Base-by-base conservation (phyloP, 2,329 filamentous ascomycete genomes). In the Blastomyces percursus region DNA sequence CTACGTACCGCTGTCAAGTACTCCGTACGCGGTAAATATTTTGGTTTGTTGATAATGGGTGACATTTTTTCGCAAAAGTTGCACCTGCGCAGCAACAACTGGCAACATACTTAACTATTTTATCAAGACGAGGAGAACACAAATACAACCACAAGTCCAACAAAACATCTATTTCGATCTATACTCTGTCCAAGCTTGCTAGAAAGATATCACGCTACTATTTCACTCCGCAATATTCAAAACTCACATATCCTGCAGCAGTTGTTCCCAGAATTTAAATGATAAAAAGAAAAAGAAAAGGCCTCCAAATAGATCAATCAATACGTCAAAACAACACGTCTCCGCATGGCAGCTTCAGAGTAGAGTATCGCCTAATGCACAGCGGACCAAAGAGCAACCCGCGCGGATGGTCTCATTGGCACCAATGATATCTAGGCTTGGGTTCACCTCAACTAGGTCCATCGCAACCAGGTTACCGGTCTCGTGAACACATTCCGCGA, bases 351-450 rank as follows among this genome's bases (percentile, higher is more conserved):
- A 54, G 60, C 48, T 59, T 79, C 78, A 96, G 72, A 97, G 78
- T 70, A 97, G 78, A 59, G 90, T 95, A 80, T 99, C 94, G 24
- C 94, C 94, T 67, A 97, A 79, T 5, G 91, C 93, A 73, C 93
- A 96, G 63, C 94, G 82, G 59, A 97, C 91, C 68, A 99, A 81
- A 51, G 90, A 96, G 75, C 91, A 94, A 6, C 93, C 94, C 2
- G 93, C 91, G 60, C 93, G 80, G 63, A 97, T 88, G 0, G 94
- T 99, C 78, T 96, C 91, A 62, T 84, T 82, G 1, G 90, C 91
- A 6, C 89, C 91, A 64, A 81, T 82, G 1, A 82, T 77, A 55
- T 87, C 87, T 63, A 91, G 77, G 68, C 81, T 84, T 24, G 89
- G 89, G 78, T 91, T 92, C 66, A 92, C 88, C 78, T 92, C 88